Evolutionary conservation across 352 stramenopile species (phyloP).

Genomic region (Halophytophthora polymorphica): DNA sequence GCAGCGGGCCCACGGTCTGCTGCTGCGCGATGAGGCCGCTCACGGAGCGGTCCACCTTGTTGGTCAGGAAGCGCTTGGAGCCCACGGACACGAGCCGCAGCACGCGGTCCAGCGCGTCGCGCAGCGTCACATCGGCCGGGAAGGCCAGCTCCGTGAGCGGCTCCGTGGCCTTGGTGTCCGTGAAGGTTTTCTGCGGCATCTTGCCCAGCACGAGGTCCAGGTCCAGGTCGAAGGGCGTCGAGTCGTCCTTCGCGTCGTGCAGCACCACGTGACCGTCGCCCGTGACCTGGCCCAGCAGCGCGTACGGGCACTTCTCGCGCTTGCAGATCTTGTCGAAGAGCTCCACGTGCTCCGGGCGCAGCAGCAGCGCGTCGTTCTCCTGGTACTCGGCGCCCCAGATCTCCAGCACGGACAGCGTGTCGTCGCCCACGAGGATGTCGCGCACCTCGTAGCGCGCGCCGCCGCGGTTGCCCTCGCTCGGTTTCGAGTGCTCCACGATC

Average conservation of each 20-base stretch:
- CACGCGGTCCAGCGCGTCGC: conserved; percentile 92
- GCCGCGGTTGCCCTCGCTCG: conserved; percentile 85
- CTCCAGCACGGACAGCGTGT: conserved; percentile 98
- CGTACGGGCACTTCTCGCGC: conserved; percentile 97
- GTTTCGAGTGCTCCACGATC: conserved; percentile 93
- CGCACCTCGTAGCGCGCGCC: conserved; percentile 94
- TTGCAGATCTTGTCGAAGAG: conserved; percentile 95
- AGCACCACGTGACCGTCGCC: conserved; percentile 96
- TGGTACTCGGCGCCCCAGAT: conserved; percentile 99
- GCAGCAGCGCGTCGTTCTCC: conserved; percentile 98
- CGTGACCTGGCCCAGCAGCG: conserved; percentile 94
- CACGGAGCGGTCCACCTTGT: conserved; percentile 97
- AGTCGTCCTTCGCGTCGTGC: conserved; percentile 93
- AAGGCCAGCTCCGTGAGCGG: conserved; percentile 63
- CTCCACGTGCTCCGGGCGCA: conserved; percentile 87
- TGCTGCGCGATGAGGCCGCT: conserved; percentile 98
- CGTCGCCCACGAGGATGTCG: conserved; percentile 95
- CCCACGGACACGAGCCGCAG: conserved; percentile 95
- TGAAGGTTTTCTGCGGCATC: conserved; percentile 99
- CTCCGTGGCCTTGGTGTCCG: conserved; percentile 72
- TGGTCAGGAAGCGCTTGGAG: conserved; percentile 97
- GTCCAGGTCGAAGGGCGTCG: conserved; percentile 95
- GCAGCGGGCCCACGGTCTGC: conserved; percentile 97
- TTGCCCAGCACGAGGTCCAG: conserved; percentile 98
- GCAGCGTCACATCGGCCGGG: conserved; percentile 87